Conservation (phyloP, 495 filamentous ascomycete species). For the Penicillium manginii region DNA sequence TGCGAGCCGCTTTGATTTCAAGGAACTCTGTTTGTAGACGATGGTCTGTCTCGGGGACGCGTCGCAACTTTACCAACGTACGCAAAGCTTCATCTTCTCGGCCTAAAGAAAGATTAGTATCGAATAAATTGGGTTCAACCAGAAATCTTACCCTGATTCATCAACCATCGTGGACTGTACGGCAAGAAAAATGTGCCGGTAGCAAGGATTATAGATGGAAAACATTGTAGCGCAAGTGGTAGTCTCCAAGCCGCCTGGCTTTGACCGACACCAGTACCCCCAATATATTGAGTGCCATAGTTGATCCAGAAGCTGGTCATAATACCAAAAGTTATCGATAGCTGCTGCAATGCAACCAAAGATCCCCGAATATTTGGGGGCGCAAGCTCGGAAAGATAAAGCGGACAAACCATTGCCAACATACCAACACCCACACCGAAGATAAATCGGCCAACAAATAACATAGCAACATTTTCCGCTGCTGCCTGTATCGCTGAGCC, state of each 20-base stretch:
- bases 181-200: conserved; percentile 49
- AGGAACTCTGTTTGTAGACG: conserved; percentile 41
- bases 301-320: conserved; percentile 37
- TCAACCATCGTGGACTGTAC: conserved; percentile 37
- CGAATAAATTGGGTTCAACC: no score
- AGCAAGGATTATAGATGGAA: conserved; percentile 46
- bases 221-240: conserved; percentile 51
- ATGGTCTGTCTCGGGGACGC: conserved; percentile 43
- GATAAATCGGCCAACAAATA: conserved; percentile 8
- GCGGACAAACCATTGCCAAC: conserved; percentile 12
- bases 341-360: conserved; percentile 15
- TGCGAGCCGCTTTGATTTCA: conserved; percentile 44
- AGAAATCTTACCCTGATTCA: conserved; percentile 29
- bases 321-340: conserved; percentile 40
- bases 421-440: conserved; percentile 12
- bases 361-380: conserved; percentile 6
- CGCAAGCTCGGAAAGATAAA: conserved; percentile 11
- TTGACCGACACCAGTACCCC: conserved; percentile 43
- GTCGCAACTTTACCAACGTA: conserved; percentile 41
- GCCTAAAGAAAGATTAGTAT: conserved; percentile 17
- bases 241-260: conserved; percentile 47
- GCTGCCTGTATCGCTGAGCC: conserved; percentile 3
- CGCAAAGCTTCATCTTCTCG: conserved; percentile 43
- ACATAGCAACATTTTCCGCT: not conserved
- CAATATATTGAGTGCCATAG: conserved; percentile 40